A percentile compares a stretch with the other conserved stretches of the same genome.
These are phyloP conservation scores for Pterocarpus santalinus DNA, from an alignment of 306 rosid species.

Conservation along the genomic window DNA sequence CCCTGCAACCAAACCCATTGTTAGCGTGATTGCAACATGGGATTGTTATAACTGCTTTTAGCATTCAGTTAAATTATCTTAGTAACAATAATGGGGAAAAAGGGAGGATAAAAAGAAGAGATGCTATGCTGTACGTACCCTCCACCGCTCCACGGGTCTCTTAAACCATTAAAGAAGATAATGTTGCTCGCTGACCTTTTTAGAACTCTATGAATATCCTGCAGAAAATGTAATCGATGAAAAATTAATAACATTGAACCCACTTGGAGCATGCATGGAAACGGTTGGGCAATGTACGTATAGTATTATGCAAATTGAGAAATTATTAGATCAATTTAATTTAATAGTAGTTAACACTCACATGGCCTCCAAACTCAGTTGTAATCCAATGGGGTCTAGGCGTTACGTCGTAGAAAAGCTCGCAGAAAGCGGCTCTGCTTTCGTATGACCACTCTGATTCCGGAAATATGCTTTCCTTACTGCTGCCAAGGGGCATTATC, in stretches of 20 bases:
- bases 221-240: conserved; percentile 32
- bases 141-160: conserved; percentile 99
- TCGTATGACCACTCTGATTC: conserved; percentile 55
- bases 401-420: background rate
- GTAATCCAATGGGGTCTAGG: conserved; percentile 85
- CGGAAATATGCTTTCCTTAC: conserved; percentile 70
- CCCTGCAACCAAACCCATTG: conserved; percentile 57
- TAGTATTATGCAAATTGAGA: background rate
- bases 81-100: background rate
- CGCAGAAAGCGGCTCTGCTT: conserved; percentile 42
- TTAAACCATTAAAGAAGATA: conserved; percentile 89
- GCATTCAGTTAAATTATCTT: background rate
- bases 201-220: conserved; percentile 68
- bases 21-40: background rate
- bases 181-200: conserved; percentile 83
- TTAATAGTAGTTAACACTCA: conserved; percentile 14
- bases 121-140: conserved; percentile 75
- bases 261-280: background rate
- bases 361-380: conserved; percentile 80
- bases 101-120: background rate
- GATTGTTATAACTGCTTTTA: background rate
- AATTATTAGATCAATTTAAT: background rate
- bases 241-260: background rate
- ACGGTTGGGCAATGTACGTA: background rate
- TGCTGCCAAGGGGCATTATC: conserved; percentile 71